Evolutionary conservation across 2,329 filamentous ascomycete species (phyloP).

Genomic region (Trichoderma sp.): DNA sequence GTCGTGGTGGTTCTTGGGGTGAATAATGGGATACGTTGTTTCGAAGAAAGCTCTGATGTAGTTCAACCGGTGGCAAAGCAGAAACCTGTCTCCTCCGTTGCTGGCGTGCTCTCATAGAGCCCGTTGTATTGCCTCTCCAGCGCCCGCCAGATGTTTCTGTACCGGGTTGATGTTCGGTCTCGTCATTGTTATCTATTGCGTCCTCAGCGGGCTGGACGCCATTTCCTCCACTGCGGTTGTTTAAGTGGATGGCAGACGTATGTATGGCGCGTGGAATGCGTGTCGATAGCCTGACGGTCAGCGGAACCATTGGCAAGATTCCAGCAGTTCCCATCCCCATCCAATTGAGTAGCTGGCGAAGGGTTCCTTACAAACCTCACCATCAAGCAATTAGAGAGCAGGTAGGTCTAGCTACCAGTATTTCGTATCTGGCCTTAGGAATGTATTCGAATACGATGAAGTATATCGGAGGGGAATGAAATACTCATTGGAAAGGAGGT

Average conservation of each 20-base stretch:
- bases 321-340: not conserved
- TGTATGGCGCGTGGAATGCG: conserved; percentile 12
- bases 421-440: not conserved
- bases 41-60: conserved; percentile 58
- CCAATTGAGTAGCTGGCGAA: not conserved
- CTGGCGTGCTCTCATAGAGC: conserved; percentile 33
- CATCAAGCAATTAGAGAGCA: not conserved
- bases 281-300: not conserved
- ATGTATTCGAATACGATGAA: not conserved
- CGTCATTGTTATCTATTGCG: conserved; percentile 29
- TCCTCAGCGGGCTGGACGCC: conserved; percentile 32
- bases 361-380: not conserved
- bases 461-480: not conserved
- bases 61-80: conserved; percentile 49
- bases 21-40: conserved; percentile 43
- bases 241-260: not conserved
- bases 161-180: conserved; percentile 30
- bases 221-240: conserved; percentile 16
- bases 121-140: conserved; percentile 27
- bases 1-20: conserved; percentile 28
- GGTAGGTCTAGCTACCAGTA: not conserved
- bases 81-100: conserved; percentile 36
- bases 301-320: conserved; percentile 1
- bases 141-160: conserved; percentile 31
- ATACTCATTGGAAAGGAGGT: not conserved